phyloP scores from a whole-genome alignment of 75 land plant species.

The Chamaecyparis obtusa region DNA sequence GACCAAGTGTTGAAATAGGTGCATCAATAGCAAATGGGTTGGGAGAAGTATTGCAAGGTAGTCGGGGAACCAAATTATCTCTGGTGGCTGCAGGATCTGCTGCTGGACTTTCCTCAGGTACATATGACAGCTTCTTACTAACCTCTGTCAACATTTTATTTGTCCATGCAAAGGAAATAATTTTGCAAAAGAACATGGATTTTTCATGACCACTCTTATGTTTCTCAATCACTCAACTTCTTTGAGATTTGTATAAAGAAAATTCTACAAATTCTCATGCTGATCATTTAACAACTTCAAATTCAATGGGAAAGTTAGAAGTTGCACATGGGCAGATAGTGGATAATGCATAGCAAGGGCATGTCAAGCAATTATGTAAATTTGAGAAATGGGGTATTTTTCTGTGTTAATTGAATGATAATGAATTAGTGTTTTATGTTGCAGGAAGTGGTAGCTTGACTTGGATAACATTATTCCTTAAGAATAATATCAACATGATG shows the following conservation, averaged over 20 bases:
- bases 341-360: not conserved
- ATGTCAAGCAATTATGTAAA: not conserved
- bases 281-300: not conserved
- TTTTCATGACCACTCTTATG: not conserved
- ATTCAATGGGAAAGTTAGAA: not conserved
- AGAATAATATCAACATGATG: not conserved
- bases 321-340: not conserved
- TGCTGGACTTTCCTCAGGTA: slow-evolving; percentile 97
- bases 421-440: not conserved
- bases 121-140: not conserved
- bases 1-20: slow-evolving; percentile 98
- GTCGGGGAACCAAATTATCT: slow-evolving; percentile 56
- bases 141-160: not conserved
- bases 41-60: slow-evolving; percentile 47
- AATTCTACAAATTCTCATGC: not conserved
- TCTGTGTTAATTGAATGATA: not conserved
- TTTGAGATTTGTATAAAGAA: not conserved
- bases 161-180: not conserved
- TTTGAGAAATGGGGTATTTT: not conserved
- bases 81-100: slow-evolving; percentile 95
- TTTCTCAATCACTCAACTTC: not conserved
- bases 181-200: not conserved
- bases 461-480: not conserved
- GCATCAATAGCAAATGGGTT: slow-evolving; percentile 83
- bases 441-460: not conserved